phyloP scores from a whole-genome alignment of 441 rosid species.

The Eutrema salsugineum region DNA sequence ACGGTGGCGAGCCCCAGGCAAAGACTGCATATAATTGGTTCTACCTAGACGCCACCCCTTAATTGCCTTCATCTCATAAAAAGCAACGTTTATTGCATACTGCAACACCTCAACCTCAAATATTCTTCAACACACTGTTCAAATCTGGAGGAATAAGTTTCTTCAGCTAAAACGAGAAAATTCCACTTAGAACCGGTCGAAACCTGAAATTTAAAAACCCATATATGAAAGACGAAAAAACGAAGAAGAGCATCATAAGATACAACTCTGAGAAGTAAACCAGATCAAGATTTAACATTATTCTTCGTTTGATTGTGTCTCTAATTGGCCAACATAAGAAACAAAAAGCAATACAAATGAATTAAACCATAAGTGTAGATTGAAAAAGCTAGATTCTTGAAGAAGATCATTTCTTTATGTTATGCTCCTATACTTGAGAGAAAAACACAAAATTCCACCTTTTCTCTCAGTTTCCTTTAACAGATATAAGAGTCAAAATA shows the following conservation, averaged over 20 bases:
- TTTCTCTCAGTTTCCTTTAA: neutral
- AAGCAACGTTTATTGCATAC: conserved; percentile 25
- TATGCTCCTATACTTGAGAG: neutral
- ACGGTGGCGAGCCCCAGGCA: conserved; percentile 67
- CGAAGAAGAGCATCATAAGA: neutral
- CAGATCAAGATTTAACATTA: neutral
- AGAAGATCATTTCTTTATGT: neutral
- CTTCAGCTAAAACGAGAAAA: neutral
- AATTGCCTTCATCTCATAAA: conserved; percentile 29
- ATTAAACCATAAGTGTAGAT: neutral
- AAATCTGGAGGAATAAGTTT: neutral
- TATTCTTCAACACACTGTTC: neutral
- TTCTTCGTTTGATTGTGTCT: neutral
- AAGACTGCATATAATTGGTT: conserved; percentile 60
- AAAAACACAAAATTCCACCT: neutral
- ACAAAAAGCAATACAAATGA: neutral
- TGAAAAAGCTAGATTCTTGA: neutral
- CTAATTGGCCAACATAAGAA: neutral
- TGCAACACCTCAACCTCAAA: conserved; percentile 17
- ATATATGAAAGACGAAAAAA: neutral
- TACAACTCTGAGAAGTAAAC: neutral
- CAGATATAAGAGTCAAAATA: neutral
- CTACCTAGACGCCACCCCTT: conserved; percentile 29
- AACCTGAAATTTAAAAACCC: conserved; percentile 4
- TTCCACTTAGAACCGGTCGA: neutral